Conservation (phyloP, 345 rosid species). For the Citrus glauca region DNA sequence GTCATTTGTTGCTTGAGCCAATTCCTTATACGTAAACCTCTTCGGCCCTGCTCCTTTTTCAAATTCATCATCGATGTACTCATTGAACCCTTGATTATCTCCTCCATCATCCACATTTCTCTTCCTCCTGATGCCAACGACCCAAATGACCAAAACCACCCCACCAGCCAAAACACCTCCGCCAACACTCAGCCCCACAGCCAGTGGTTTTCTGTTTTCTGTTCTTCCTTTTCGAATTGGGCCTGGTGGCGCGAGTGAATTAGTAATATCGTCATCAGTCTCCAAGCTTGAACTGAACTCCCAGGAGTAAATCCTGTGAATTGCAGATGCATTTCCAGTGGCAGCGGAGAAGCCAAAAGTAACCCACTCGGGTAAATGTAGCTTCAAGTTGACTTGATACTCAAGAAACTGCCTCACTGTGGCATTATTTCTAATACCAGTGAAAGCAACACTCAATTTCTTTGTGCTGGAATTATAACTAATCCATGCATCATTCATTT, state of each 20-base stretch:
- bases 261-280: background rate
- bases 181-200: slow-evolving; percentile 1
- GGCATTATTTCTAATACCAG: slow-evolving; percentile 4
- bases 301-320: slow-evolving; percentile 20
- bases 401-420: background rate
- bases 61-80: slow-evolving; percentile 14
- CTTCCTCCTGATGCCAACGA: background rate
- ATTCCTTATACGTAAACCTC: slow-evolving; percentile 17
- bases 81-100: background rate
- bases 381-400: slow-evolving; percentile 12
- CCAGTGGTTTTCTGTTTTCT: background rate
- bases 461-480: slow-evolving; percentile 20
- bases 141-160: background rate
- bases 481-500: slow-evolving; percentile 22
- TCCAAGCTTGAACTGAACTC: slow-evolving; percentile 10
- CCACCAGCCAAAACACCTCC: background rate
- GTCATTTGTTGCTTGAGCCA: slow-evolving; percentile 12
- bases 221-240: background rate
- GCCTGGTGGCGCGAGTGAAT: no score
- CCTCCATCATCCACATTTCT: background rate
- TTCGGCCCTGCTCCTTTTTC: slow-evolving; percentile 13
- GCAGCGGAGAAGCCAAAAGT: slow-evolving; percentile 30
- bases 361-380: slow-evolving; percentile 12
- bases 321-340: slow-evolving; percentile 10
- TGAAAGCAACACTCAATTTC: slow-evolving; percentile 12